Base-by-base conservation (phyloP, 768 basidiomycete genomes). In the Epithele typhae region DNA sequence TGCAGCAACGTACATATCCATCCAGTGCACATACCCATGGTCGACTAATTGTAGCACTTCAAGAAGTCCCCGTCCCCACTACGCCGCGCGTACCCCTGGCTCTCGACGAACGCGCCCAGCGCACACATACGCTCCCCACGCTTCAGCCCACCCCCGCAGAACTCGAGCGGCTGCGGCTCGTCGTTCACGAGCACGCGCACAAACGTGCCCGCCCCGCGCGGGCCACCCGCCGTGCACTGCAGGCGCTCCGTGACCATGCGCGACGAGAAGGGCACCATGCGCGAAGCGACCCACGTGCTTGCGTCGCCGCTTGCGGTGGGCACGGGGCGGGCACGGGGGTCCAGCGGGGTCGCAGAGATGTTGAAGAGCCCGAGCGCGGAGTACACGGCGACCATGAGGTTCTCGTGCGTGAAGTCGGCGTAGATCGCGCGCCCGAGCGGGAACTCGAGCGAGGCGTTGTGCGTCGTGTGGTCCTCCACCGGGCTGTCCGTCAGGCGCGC, bases 151-250 rank as follows among this genome's bases (percentile, higher is more conserved):
- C 69, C 79, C n/a, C 70, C 75, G 57, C 84, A 87, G 58, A 88
- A 82, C 42, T 66, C 69, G 25, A 85, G 58, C 0, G 79, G 75
- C 60, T 84, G 81, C 24, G 86, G 60, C 15, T 74, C 79, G 53
- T 92, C 85, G 47, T 91, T 85, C 48, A 93, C 81, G 18, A 92
- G 64, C n/a, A 92, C 71, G 52, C 91, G 70, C 25, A 93, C 76
- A 54, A 74, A 82, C 52, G 35, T 42, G 25, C 47, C 45, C 38
- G 34, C 46, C 46, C 38, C 21, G 15, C 19, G 24, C 25, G 30
- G 46, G n/a, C 37, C 53, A 8, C 53, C 46, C 18, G 56, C 52
- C 18, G 19, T 56, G 51, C 84, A 90, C 14, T 41, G 30, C 61
- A 94, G 33, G 56, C 76, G 75, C 68, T 95, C 92, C 5, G 81